Evolutionary conservation across 305 asterid species (phyloP).

Genomic region (Fraxinus velutina): DNA sequence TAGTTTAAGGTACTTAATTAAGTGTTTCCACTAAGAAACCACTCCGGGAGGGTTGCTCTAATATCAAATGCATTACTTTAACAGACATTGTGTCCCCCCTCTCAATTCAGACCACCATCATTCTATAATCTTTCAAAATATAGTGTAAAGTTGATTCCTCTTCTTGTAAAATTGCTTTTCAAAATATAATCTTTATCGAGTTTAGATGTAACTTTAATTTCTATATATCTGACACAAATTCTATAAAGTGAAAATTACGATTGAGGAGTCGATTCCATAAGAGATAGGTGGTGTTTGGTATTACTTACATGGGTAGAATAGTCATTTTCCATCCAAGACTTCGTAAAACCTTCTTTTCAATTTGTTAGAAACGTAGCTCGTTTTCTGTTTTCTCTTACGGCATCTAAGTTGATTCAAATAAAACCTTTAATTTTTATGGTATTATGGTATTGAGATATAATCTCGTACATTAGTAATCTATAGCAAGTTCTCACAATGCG

Average conservation of each 20-base stretch:
- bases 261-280: not conserved
- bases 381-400: not conserved
- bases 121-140: constrained; percentile 28
- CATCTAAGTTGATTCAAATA: not conserved
- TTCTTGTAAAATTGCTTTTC: not conserved
- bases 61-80: constrained; percentile 44
- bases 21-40: constrained; percentile 50
- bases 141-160: constrained; percentile 21
- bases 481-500: not conserved
- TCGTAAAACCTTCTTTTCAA: not conserved
- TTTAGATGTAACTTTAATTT: not conserved
- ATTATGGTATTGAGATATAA: too few species aligned
- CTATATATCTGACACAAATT: not conserved
- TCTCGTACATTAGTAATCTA: not conserved
- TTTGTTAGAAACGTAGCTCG: not conserved
- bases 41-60: constrained; percentile 27
- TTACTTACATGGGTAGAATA: not conserved
- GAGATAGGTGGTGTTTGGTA: not conserved
- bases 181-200: not conserved
- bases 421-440: not conserved
- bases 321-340: not conserved
- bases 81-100: constrained; percentile 44
- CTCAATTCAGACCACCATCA: constrained; percentile 45
- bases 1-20: constrained; percentile 33
- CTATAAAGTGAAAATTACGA: not conserved